Evolutionary conservation across 2,329 filamentous ascomycete species (phyloP).

Genomic region (Myriosclerotinia duriaeana): DNA sequence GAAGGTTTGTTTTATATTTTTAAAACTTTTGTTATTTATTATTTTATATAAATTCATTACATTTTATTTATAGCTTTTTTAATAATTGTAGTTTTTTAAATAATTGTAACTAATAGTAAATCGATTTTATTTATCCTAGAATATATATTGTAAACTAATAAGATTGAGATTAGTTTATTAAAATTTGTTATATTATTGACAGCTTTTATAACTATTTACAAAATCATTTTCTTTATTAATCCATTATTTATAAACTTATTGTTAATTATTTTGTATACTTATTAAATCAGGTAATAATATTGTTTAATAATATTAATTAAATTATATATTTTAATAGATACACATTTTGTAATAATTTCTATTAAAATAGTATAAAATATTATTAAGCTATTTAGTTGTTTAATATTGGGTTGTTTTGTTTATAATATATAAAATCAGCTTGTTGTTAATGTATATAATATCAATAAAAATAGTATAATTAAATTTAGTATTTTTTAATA

Average conservation of each 20-base stretch:
- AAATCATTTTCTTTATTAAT: no score
- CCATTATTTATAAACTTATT: no score
- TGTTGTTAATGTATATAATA: no score
- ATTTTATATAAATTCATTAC: no score
- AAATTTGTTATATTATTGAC: not conserved
- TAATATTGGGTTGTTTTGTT: no score
- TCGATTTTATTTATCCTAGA: not conserved
- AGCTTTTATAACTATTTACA: not conserved
- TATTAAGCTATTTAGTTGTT: not conserved
- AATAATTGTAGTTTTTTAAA: not conserved
- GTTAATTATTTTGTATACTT: no score
- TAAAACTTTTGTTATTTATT: no score
- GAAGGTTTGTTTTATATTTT: no score
- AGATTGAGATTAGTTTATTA: not conserved
- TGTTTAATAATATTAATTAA: not conserved
- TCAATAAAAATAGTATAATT: no score
- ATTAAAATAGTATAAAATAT: not conserved
- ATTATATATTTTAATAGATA: not conserved
- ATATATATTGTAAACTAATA: not conserved
- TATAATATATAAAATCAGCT: no score
- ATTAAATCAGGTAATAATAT: not conserved
- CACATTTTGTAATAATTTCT: not conserved
- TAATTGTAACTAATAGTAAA: not conserved
- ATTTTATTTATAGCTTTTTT: no score
- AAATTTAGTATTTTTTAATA: no score